phyloP scores from a whole-genome alignment of 2,329 filamentous ascomycete genomes.

The Zymoseptoria brevis region DNA sequence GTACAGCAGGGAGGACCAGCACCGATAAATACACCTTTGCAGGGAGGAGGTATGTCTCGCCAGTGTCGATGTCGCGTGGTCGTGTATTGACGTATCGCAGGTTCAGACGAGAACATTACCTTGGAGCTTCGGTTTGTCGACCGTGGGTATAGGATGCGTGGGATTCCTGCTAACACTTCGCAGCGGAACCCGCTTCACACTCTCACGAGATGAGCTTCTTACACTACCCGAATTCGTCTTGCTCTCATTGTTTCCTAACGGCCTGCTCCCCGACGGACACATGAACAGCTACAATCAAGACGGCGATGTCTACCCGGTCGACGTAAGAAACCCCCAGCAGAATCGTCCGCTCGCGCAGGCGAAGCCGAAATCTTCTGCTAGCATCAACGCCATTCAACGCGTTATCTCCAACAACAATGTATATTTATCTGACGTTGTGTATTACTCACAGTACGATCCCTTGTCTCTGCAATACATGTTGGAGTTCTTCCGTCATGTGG shows the following conservation, averaged over 20 bases:
- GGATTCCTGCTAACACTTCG: constrained; percentile 18
- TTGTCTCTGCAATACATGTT: constrained; percentile 97
- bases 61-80: not conserved
- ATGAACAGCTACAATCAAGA: constrained; percentile 83
- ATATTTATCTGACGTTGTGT: constrained; percentile 50
- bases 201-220: constrained; percentile 88
- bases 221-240: constrained; percentile 96
- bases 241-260: constrained; percentile 94
- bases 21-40: constrained; percentile 72
- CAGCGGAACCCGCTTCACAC: constrained; percentile 86
- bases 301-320: constrained; percentile 89
- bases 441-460: constrained; percentile 76
- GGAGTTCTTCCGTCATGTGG: constrained; percentile 93
- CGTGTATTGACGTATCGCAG: constrained; percentile 3
- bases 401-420: constrained; percentile 38
- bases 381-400: constrained; percentile 32
- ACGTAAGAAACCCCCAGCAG: constrained; percentile 55
- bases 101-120: constrained; percentile 86
- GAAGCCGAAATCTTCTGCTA: constrained; percentile 21
- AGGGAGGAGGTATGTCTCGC: constrained; percentile 42
- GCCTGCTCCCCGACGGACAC: constrained; percentile 93
- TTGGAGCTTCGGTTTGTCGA: constrained; percentile 79
- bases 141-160: not conserved
- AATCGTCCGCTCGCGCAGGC: constrained; percentile 27
- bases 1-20: constrained; percentile 85